phyloP scores from a whole-genome alignment of 768 basidiomycete genomes.

The Coprinopsis cinerea region DNA sequence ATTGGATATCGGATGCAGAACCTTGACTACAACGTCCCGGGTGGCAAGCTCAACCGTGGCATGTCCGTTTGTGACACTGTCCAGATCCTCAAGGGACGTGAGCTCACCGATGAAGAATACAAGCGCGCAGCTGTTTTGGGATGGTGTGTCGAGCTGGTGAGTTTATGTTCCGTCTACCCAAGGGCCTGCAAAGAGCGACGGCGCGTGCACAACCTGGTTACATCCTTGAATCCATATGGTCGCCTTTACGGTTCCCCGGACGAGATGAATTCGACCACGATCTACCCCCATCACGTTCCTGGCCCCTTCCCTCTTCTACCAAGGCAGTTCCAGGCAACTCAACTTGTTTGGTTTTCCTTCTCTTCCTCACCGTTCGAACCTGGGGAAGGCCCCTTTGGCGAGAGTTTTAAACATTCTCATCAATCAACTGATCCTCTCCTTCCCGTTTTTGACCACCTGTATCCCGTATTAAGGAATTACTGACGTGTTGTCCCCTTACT shows the following conservation, averaged over 20 bases:
- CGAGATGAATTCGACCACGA: too few relatives aligned
- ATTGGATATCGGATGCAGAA: conserved; percentile 53
- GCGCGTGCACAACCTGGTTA: too few relatives aligned
- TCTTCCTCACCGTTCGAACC: too few relatives aligned
- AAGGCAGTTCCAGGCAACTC: background rate
- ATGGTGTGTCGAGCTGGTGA: conserved; percentile 92
- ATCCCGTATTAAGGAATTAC: background rate
- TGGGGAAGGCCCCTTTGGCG: too few relatives aligned
- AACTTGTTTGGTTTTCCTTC: background rate
- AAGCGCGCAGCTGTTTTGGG: conserved; percentile 83
- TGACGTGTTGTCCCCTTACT: conserved; percentile 2
- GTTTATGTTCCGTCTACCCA: conserved; percentile 24
- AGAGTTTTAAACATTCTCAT: too few relatives aligned
- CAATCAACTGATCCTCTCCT: too few relatives aligned
- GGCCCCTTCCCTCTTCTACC: background rate
- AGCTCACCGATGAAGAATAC: conserved; percentile 79
- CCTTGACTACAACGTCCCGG: conserved; percentile 91
- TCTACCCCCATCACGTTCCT: background rate
- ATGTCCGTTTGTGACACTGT: conserved; percentile 92
- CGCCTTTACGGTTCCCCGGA: too few relatives aligned
- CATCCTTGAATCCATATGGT: too few relatives aligned
- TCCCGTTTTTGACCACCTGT: too few relatives aligned
- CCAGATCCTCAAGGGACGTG: conserved; percentile 73
- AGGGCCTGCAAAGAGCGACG: background rate
- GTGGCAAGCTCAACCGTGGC: conserved; percentile 96